phyloP scores from a whole-genome alignment of 2,329 filamentous ascomycete genomes.

The Teratosphaeria nubilosa region DNA sequence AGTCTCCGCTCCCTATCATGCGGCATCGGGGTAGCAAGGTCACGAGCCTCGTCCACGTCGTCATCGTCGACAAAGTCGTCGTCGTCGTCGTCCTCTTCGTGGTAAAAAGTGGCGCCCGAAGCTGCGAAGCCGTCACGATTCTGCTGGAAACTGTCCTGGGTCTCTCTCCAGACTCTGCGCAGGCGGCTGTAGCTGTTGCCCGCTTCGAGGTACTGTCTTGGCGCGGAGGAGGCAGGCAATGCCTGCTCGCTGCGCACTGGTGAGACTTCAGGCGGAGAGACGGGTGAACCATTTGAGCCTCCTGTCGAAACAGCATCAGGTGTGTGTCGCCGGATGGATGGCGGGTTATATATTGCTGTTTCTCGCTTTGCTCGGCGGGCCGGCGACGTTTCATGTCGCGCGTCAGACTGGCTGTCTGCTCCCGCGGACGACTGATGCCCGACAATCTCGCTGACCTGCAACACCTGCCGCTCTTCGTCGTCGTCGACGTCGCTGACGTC shows the following conservation, averaged over 20 bases:
- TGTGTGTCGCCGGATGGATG: neutral
- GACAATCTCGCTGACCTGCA: conserved; percentile 15
- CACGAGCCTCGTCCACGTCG: conserved; percentile 4
- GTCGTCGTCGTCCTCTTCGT: conserved; percentile 4
- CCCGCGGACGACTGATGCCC: neutral
- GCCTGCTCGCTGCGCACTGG: neutral
- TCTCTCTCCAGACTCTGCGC: neutral
- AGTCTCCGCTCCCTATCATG: conserved; percentile 6
- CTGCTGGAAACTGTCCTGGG: neutral
- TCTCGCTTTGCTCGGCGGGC: neutral
- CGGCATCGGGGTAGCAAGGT: conserved; percentile 16
- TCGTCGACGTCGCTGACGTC: conserved; percentile 7
- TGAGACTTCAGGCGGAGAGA: neutral
- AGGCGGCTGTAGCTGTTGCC: neutral
- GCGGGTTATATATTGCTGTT: neutral
- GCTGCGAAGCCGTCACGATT: neutral
- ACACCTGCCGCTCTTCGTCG: conserved; percentile 6
- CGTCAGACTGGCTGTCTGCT: neutral
- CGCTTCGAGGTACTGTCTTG: neutral
- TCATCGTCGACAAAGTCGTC: conserved; percentile 7
- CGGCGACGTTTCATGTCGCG: neutral
- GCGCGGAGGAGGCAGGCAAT: neutral
- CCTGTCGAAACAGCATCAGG: neutral
- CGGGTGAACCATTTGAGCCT: neutral
- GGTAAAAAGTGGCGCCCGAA: neutral